These are phyloP conservation scores for Mitragyna speciosa DNA, from an alignment of 257 asterid species.

Conservation along the genomic window DNA sequence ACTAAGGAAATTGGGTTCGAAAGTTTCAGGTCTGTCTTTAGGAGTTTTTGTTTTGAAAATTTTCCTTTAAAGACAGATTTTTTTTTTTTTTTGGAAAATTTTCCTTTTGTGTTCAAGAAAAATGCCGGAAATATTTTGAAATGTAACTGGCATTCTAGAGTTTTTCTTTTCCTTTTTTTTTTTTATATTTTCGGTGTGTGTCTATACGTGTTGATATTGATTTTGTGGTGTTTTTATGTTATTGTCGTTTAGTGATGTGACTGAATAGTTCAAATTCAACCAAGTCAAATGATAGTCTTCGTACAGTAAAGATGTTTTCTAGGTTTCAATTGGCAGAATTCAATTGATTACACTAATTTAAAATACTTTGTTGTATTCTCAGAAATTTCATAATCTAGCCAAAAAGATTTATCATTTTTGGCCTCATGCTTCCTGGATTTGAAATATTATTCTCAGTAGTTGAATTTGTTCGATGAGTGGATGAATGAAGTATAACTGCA, in stretches of 20 bases:
- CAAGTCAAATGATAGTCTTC: neutral
- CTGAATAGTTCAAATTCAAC: neutral
- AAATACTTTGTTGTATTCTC: neutral
- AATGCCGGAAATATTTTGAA: neutral
- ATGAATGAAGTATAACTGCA: neutral
- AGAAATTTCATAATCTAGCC: neutral
- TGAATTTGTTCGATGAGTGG: neutral
- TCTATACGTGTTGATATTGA: neutral
- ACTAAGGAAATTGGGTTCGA: constrained; percentile 44
- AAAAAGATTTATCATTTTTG: neutral
- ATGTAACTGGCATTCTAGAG: neutral
- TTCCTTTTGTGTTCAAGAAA: neutral
- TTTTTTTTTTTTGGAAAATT: neutral
- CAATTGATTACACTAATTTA: neutral
- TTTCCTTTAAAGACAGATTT: too few relatives aligned
- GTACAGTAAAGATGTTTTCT: neutral
- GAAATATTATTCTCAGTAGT: neutral
- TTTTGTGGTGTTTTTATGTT: neutral
- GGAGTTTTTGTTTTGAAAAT: neutral
- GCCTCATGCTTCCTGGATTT: neutral
- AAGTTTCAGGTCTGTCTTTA: constrained; percentile 49
- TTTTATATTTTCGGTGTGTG: neutral
- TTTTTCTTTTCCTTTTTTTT: too few relatives aligned
- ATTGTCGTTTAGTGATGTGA: neutral
- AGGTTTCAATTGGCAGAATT: neutral